Conservation (phyloP, 2,329 filamentous ascomycete genomes). For the Ophiostoma perfectum region DNA sequence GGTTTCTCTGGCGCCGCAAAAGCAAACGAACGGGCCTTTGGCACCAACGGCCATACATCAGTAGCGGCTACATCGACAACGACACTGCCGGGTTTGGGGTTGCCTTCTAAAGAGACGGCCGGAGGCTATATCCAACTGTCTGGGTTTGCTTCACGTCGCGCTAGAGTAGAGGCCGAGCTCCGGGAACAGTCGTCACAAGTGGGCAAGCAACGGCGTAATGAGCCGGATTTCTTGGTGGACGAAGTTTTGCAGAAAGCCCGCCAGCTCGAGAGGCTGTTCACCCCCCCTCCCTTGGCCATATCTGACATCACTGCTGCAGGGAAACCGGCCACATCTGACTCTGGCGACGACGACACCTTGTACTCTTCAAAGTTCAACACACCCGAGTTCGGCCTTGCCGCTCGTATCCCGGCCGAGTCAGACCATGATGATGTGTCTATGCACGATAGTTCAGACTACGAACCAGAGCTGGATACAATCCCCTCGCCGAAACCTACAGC, state of each 20-base stretch:
- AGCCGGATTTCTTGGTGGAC: constrained; percentile 63
- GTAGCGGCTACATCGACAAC: constrained; percentile 16
- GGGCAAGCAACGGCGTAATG: constrained; percentile 42
- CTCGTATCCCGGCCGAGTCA: constrained; percentile 45
- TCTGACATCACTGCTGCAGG: constrained; percentile 14
- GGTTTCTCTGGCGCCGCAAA: constrained; percentile 21
- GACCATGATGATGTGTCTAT: constrained; percentile 38
- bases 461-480: constrained; percentile 31
- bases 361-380: constrained; percentile 94
- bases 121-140: constrained; percentile 70
- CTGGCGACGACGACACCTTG: constrained; percentile 88
- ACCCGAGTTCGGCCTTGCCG: constrained; percentile 48
- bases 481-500: neutral
- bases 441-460: constrained; percentile 35
- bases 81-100: constrained; percentile 20
- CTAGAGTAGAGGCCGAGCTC: constrained; percentile 71
- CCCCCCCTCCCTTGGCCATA: constrained; percentile 43
- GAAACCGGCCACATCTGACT: constrained; percentile 47
- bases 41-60: neutral
- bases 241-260: constrained; percentile 68
- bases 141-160: constrained; percentile 72
- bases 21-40: neutral
- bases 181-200: constrained; percentile 70
- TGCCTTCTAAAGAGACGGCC: neutral
- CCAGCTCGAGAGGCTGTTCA: constrained; percentile 64